Base-by-base conservation (phyloP, 768 basidiomycete species). In the Royoungia palumana region DNA sequence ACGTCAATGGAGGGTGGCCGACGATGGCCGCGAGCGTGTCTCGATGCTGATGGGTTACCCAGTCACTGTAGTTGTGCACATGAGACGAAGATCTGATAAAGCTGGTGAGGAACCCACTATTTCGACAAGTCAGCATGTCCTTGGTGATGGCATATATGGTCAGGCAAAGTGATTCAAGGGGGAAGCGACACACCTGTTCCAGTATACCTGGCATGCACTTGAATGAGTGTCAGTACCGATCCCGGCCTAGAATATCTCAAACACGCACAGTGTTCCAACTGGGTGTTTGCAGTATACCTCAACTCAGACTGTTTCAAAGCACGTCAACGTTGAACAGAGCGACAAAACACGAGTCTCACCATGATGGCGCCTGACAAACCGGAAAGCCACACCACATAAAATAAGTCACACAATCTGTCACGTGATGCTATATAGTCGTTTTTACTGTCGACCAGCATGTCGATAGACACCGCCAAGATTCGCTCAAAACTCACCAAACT, bases 41-140 rank as follows among this genome's bases (percentile, higher is more conserved):
- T 35, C 95, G 84, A 71, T 97, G 94, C 63, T 97, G 95, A 70
- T 97, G 92, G 7, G 93, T 96, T 39, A 95, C 70, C 95, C 95
- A 98, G 64, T 98, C 95, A 70, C 95, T 98, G 25, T 8, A 62
- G 3, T 5, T 44, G 27, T 34, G 17, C 56, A 61, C 54, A 57
- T 57, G 11, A 48, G 41, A 42, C 41, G 35, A 35, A 19, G 35
- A 27, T 54, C 25, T 35, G 22, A 11, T 1, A 28, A 17, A 36
- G 21, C n/a, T n/a, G 44, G 35, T 10, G 13, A 16, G 20, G 21
- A 34, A 73, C 91, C 54, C 60, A 96, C 95, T 87, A 94, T 75
- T 98, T 98, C 6, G 92, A 90, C 65, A 94, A 72, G 68, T 99
- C 95, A 30, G 94, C 94, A 70, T 99, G 94, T 24, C 95, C 94